phyloP scores from a whole-genome alignment of 495 filamentous ascomycete genomes.

The Aspergillus leporis region DNA sequence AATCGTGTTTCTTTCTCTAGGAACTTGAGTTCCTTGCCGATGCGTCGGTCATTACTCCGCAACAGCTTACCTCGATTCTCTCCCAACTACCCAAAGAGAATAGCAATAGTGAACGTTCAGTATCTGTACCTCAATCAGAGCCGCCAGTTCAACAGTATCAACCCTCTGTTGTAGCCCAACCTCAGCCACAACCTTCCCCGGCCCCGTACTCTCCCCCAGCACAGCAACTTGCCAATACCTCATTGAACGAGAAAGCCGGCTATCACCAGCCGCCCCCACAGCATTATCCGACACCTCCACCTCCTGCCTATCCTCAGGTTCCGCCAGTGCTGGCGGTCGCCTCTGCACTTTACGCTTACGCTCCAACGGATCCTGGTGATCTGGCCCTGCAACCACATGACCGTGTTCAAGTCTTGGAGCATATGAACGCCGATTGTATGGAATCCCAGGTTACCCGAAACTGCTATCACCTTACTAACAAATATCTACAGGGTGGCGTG shows the following conservation, averaged over 20 bases:
- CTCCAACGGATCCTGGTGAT: conserved; percentile 75
- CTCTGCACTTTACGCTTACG: conserved; percentile 83
- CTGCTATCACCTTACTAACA: conserved; percentile 20
- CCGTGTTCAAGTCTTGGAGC: conserved; percentile 74
- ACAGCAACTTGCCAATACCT: conserved; percentile 47
- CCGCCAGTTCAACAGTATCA: conserved; percentile 27
- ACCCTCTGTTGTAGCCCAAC: conserved; percentile 31
- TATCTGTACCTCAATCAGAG: conserved; percentile 30
- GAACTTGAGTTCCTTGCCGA: conserved; percentile 92
- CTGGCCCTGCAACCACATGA: conserved; percentile 74
- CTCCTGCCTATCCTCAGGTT: conserved; percentile 53
- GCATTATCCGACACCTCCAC: conserved; percentile 51
- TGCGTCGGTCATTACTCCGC: conserved; percentile 67
- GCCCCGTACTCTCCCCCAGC: conserved; percentile 43
- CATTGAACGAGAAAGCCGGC: conserved; percentile 55
- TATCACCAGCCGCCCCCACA: conserved; percentile 39
- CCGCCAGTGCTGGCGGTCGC: conserved; percentile 67
- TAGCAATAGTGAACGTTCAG: conserved; percentile 36
- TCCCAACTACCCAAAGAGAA: conserved; percentile 70
- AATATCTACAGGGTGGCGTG: conserved; percentile 65
- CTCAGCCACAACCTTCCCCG: conserved; percentile 37
- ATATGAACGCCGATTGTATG: conserved; percentile 93
- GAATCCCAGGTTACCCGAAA: conserved; percentile 1
- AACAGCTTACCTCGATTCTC: conserved; percentile 69
- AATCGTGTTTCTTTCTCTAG: conserved; percentile 41